These are phyloP conservation scores for Leonotis leonurus DNA, from an alignment of 257 asterid genomes.

Conservation along the genomic window DNA sequence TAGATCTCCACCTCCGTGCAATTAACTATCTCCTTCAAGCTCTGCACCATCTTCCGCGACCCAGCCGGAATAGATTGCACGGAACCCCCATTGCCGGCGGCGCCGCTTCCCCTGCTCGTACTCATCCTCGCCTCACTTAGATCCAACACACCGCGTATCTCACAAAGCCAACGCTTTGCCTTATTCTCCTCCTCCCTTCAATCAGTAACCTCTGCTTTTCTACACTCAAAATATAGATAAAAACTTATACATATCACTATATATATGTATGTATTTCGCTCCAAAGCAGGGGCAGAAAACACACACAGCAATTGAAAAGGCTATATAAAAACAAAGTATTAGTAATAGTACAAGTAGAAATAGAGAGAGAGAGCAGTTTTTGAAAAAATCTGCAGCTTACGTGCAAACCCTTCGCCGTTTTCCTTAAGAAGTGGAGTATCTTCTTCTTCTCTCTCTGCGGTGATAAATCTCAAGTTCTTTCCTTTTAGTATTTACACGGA, in stretches of 20 bases:
- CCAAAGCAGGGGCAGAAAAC: constrained; percentile 7
- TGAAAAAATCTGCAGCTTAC: constrained; percentile 18
- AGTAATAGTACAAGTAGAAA: not conserved
- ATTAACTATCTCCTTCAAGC: constrained; percentile 87
- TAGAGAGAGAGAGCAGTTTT: not conserved
- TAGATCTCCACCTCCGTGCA: constrained; percentile 91
- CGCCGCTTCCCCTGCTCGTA: constrained; percentile 42
- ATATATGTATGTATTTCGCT: not conserved
- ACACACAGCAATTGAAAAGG: not conserved
- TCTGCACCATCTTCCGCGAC: constrained; percentile 71
- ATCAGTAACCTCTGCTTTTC: constrained; percentile 1
- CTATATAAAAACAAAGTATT: not conserved
- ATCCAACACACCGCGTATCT: constrained; percentile 24
- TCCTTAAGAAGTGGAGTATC: not conserved
- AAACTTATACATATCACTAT: not conserved
- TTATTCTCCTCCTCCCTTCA: constrained; percentile 14
- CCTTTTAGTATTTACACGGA: not conserved
- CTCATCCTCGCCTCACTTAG: constrained; percentile 38
- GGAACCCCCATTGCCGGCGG: constrained; percentile 31
- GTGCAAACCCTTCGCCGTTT: constrained; percentile 22
- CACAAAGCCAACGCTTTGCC: constrained; percentile 28
- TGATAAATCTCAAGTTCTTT: not conserved
- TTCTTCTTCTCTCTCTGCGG: constrained; percentile 15
- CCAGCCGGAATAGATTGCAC: constrained; percentile 65
- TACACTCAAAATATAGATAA: not conserved